Evolutionary conservation across 2,329 filamentous ascomycete genomes (phyloP).

Genomic region (Neofusicoccum cordaticola): DNA sequence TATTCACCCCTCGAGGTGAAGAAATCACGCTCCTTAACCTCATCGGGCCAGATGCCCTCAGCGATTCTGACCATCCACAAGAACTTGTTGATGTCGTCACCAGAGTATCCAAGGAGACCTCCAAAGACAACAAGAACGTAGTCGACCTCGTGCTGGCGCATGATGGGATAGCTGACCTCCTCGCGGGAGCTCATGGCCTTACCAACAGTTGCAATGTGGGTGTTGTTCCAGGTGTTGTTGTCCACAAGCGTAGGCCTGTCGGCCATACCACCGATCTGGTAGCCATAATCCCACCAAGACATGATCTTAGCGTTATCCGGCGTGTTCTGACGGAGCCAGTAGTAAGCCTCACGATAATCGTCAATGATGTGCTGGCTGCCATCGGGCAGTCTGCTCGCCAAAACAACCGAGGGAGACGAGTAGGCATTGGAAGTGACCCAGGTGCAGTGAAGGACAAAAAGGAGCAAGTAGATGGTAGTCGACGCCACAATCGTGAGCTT

Average conservation of each 20-base stretch:
- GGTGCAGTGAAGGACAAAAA: conserved; percentile 97
- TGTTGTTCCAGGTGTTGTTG: conserved; percentile 99
- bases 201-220: conserved; percentile 96
- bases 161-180: conserved; percentile 97
- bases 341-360: conserved; percentile 98
- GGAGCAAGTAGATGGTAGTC: conserved; percentile 75
- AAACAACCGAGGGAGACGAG: conserved; percentile 93
- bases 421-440: conserved; percentile 99
- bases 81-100: conserved; percentile 99
- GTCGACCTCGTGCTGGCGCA: conserved; percentile 97
- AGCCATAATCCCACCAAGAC: conserved; percentile 99
- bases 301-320: conserved; percentile 94
- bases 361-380: conserved; percentile 98
- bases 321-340: conserved; percentile 98
- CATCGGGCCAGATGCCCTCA: conserved; percentile 99
- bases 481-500: conserved; percentile 74
- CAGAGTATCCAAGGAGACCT: conserved; percentile 92
- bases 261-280: conserved; percentile 99
- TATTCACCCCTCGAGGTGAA: conserved; percentile 95
- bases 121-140: conserved; percentile 98
- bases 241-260: conserved; percentile 95
- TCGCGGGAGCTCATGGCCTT: conserved; percentile 98
- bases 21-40: conserved; percentile 94
- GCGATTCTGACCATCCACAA: conserved; percentile 99
- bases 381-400: conserved; percentile 88